A percentile compares a stretch with the other conserved stretches of the same genome.
Conservation (phyloP, 495 filamentous ascomycete species). For the Penicillium simplicissimum region DNA sequence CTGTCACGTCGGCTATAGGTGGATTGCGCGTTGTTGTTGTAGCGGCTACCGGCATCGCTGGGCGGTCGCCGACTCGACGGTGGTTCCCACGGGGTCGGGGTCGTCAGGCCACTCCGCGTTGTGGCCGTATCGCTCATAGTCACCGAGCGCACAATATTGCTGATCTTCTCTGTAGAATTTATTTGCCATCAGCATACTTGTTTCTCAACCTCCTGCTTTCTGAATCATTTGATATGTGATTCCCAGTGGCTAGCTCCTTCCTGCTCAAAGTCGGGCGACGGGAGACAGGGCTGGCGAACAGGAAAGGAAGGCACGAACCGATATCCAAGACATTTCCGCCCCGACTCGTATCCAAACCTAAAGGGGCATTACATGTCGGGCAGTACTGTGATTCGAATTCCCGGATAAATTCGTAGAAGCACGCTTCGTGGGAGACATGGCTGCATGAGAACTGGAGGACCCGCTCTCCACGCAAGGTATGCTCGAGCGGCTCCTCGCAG, state of each 20-base stretch:
- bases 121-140: conserved; percentile 63
- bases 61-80: conserved; percentile 49
- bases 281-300: not conserved
- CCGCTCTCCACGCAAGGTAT: conserved; percentile 91
- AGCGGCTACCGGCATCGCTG: conserved; percentile 49
- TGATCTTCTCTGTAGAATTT: conserved; percentile 76
- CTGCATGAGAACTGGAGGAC: conserved; percentile 95
- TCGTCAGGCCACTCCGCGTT: conserved; percentile 51
- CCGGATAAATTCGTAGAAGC: conserved; percentile 98
- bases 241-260: not conserved
- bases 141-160: conserved; percentile 86
- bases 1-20: conserved; percentile 54
- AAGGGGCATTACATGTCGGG: conserved; percentile 88
- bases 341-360: conserved; percentile 91
- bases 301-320: conserved; percentile 59
- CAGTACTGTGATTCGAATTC: conserved; percentile 95
- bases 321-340: conserved; percentile 94
- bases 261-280: not conserved
- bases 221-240: not conserved
- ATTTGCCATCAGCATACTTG: not conserved
- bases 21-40: conserved; percentile 25
- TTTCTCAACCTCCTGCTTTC: not conserved
- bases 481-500: conserved; percentile 95
- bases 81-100: conserved; percentile 61
- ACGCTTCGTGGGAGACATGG: conserved; percentile 96